These are phyloP conservation scores for Gynochthodes officinalis DNA, from an alignment of 257 asterid species.

Conservation along the genomic window DNA sequence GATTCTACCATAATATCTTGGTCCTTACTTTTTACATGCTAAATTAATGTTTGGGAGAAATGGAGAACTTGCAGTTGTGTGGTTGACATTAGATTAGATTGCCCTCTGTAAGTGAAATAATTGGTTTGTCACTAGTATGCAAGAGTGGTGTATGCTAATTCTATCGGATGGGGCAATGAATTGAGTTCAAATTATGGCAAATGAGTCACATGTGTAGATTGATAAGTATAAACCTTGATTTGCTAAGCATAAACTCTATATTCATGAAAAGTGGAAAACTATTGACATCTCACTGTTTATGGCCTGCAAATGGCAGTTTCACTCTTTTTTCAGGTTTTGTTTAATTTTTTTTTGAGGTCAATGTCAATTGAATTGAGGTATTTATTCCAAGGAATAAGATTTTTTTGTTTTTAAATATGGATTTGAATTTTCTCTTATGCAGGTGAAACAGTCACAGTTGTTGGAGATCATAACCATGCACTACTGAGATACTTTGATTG, in stretches of 20 bases:
- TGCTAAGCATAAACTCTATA: not conserved
- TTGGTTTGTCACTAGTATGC: not conserved
- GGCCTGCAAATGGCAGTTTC: not conserved
- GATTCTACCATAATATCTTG: not conserved
- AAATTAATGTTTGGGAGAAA: too few species aligned
- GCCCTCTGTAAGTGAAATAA: not conserved
- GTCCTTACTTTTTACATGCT: not conserved
- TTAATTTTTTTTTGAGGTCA: not conserved
- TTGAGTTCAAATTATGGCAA: not conserved
- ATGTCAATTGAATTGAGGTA: not conserved
- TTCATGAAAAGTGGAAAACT: not conserved
- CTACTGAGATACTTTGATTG: constrained; percentile 83
- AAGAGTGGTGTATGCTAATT: not conserved
- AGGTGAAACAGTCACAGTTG: constrained; percentile 96
- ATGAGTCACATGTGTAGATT: not conserved
- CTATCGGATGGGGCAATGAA: not conserved
- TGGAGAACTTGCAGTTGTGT: not conserved
- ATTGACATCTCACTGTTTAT: not conserved
- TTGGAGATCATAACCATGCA: constrained; percentile 90
- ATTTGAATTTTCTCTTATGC: constrained; percentile 20
- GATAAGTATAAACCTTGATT: not conserved
- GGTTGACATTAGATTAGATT: not conserved
- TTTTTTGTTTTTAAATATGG: too few species aligned
- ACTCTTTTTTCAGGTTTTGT: not conserved
- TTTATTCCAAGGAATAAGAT: constrained; percentile 12